These are phyloP conservation scores for Martiniozyma asiatica DNA, from an alignment of 1,139 yeast genomes.

Conservation along the genomic window DNA sequence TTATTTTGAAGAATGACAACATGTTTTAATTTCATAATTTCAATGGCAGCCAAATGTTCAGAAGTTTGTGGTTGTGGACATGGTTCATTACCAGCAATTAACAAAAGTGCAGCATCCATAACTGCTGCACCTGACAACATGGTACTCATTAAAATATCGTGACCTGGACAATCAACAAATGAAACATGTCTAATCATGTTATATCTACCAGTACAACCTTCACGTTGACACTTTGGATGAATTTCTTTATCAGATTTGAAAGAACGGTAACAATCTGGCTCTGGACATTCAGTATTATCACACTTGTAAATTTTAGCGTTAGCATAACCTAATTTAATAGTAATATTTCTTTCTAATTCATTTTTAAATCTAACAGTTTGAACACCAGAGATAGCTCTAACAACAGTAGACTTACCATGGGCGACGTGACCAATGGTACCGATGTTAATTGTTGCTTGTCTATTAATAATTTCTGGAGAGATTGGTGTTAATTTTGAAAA, in stretches of 20 bases:
- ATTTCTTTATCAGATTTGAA: constrained; percentile 93
- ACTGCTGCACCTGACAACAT: constrained; percentile 99
- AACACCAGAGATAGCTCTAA: constrained; percentile 96
- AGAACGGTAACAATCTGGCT: constrained; percentile 91
- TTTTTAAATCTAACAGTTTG: constrained; percentile 98
- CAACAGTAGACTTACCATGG: constrained; percentile 98
- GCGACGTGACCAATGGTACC: constrained; percentile 99
- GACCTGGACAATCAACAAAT: constrained; percentile 99
- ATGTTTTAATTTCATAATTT: constrained; percentile 96
- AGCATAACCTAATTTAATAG: constrained; percentile 96
- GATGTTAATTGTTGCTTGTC: constrained; percentile 98
- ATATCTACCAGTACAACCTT: constrained; percentile 78
- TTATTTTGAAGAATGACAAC: constrained; percentile 94
- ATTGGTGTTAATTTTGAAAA: constrained; percentile 68
- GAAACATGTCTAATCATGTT: constrained; percentile 90
- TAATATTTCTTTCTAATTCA: constrained; percentile 96
- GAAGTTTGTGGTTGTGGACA: constrained; percentile 99
- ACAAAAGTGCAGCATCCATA: constrained; percentile 96
- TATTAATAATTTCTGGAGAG: constrained; percentile 88
- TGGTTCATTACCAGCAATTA: constrained; percentile 96
- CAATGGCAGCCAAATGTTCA: constrained; percentile 98
- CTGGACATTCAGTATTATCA: constrained; percentile 76
- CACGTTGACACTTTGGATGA: constrained; percentile 79
- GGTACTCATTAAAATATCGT: constrained; percentile 99
- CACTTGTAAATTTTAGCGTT: constrained; percentile 96